Base-by-base conservation (phyloP, 345 rosid genomes). In the Syzygium jambos region DNA sequence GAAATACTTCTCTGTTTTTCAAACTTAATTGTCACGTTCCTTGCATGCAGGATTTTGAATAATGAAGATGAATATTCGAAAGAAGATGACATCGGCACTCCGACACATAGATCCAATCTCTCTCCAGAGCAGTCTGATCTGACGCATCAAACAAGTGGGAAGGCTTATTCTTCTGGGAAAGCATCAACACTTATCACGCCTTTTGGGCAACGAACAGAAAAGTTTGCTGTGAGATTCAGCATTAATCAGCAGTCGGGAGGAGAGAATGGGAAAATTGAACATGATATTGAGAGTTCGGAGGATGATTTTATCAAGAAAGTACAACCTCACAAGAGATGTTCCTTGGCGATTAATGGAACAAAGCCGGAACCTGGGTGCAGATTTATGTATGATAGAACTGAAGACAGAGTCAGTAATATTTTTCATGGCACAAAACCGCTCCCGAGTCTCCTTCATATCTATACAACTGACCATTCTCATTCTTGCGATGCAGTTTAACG, bases 371-470 rank as follows among this genome's bases (percentile, higher is more conserved):
- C 93, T 77, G 96, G 96, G 89, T 96, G 98, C 91, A 93, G 96
- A 88, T 96, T 93, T 92, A 94, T 96, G 99, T 95, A 94, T 89
- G 97, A 98, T 88, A 92, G 93, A 92, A 94, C 92, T 43, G 98
- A 98, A 91, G 98, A 95, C 89, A 93, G 93, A 96, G 97, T 95
- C 93, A 85, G 13, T 85, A 85, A 80, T 84, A 52, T 90, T 88
- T 73, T 34, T 34, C 49, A 73, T 73, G 46, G 25, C 80, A 73
- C 1, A 6, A 73, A 73, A 73, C 46, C 46, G 19, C 49, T 73
- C 80, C 25, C 4, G 6, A 34, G 14, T 73, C 25, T 34, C 14
- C 49, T 73, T 73, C 80, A 34, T 73, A n/a, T 73, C 80, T 34
- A 73, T 22, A 34, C 43, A 9, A 73, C 49, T 85, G 84, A 52